phyloP scores from a whole-genome alignment of 768 basidiomycete species.

The Jaapia argillacea region DNA sequence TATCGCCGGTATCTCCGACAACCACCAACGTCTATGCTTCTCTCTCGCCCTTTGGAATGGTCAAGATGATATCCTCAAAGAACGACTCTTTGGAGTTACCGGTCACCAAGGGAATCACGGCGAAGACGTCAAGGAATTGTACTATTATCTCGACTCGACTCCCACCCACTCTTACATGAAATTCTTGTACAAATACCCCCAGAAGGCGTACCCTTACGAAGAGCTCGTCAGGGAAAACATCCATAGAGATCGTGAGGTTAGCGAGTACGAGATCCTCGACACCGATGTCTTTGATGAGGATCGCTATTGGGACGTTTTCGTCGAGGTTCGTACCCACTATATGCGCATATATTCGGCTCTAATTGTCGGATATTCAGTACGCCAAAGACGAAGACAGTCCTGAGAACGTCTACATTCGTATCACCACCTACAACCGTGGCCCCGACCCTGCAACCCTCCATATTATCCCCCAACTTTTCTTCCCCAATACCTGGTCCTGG shows the following conservation, averaged over 20 bases:
- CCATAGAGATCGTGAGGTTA: conserved; percentile 72
- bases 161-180: conserved; percentile 99
- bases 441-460: conserved; percentile 92
- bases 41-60: conserved; percentile 92
- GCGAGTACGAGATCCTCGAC: conserved; percentile 91
- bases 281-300: conserved; percentile 88
- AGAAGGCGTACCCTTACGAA: conserved; percentile 87
- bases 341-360: conserved; percentile 95
- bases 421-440: conserved; percentile 94
- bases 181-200: conserved; percentile 98
- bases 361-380: conserved; percentile 90
- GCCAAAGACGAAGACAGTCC: conserved; percentile 94
- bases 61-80: conserved; percentile 89
- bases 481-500: conserved; percentile 99
- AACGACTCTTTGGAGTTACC: conserved; percentile 92
- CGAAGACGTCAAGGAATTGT: conserved; percentile 97
- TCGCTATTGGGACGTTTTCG: conserved; percentile 97
- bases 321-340: conserved; percentile 56
- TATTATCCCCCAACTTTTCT: conserved; percentile 93
- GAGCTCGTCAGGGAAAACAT: conserved; percentile 81
- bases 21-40: conserved; percentile 91
- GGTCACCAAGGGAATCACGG: conserved; percentile 98
- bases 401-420: conserved; percentile 83
- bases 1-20: conserved; percentile 94
- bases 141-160: conserved; percentile 97